Conservation (phyloP, 352 stramenopile genomes). For the Phytopythium oedochilum region DNA sequence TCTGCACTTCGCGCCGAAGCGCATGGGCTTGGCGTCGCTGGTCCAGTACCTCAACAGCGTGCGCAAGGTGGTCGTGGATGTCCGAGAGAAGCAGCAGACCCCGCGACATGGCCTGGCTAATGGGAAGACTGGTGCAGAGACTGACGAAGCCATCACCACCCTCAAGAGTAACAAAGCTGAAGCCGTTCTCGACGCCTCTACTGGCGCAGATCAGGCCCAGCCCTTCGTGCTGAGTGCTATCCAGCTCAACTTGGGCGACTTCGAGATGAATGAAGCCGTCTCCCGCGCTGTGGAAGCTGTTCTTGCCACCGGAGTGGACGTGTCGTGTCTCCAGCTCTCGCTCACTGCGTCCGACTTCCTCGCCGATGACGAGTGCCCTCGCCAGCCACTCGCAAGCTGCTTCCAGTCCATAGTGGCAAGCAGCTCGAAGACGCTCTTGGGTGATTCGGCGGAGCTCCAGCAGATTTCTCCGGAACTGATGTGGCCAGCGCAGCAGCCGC, state of each 20-base stretch:
- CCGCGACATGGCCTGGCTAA: background rate
- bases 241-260: slow-evolving; percentile 30
- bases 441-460: background rate
- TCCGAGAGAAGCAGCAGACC: slow-evolving; percentile 2
- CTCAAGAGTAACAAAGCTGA: background rate
- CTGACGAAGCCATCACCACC: background rate
- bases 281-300: slow-evolving; percentile 16
- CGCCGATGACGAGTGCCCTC: slow-evolving; percentile 22
- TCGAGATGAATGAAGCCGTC: slow-evolving; percentile 28
- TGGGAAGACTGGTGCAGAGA: background rate
- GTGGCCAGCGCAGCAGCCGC: background rate
- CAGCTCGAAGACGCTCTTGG: background rate
- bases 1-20: slow-evolving; percentile 24
- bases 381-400: slow-evolving; percentile 22
- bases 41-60: slow-evolving; percentile 26
- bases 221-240: slow-evolving; percentile 25
- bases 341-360: slow-evolving; percentile 28
- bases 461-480: background rate
- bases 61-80: slow-evolving; percentile 6
- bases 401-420: slow-evolving; percentile 10
- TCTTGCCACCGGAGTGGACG: slow-evolving; percentile 12
- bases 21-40: slow-evolving; percentile 20
- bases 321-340: slow-evolving; percentile 25
- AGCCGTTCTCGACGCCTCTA: background rate
- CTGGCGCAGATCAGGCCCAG: background rate